Evolutionary conservation across 768 basidiomycete genomes (phyloP).

Genomic region (Kwoniella sp.): DNA sequence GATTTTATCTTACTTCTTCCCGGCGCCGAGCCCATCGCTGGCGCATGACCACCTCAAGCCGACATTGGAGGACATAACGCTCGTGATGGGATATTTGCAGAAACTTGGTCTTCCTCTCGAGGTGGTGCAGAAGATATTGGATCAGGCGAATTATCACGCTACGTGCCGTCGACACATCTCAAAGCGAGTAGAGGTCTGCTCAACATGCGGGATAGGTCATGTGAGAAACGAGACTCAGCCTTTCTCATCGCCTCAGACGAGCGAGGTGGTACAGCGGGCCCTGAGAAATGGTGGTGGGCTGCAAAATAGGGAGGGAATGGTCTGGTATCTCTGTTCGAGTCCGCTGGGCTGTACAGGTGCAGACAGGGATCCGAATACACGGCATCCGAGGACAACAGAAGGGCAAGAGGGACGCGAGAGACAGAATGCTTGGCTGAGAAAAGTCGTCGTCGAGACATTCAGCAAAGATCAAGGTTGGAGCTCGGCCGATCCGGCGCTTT

Average conservation of each 20-base stretch:
- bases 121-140: constrained; percentile 32
- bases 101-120: constrained; percentile 29
- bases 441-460: constrained; percentile 39
- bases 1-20: constrained; percentile 37
- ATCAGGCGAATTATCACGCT: constrained; percentile 35
- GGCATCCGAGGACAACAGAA: neutral
- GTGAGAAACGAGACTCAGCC: neutral
- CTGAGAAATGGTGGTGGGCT: constrained; percentile 23
- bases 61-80: constrained; percentile 13
- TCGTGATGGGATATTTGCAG: constrained; percentile 17
- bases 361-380: neutral
- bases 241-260: constrained; percentile 28
- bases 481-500: constrained; percentile 9
- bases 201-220: constrained; percentile 9
- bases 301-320: constrained; percentile 25
- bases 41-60: constrained; percentile 33
- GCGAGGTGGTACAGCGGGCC: constrained; percentile 19
- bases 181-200: constrained; percentile 25
- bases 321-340: constrained; percentile 38
- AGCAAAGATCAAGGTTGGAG: constrained; percentile 52
- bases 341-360: constrained; percentile 36
- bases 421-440: constrained; percentile 22
- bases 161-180: constrained; percentile 15
- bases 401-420: neutral
- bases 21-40: constrained; percentile 14